phyloP scores from a whole-genome alignment of 2,329 filamentous ascomycete genomes.

The Teratosphaeria nubilosa region DNA sequence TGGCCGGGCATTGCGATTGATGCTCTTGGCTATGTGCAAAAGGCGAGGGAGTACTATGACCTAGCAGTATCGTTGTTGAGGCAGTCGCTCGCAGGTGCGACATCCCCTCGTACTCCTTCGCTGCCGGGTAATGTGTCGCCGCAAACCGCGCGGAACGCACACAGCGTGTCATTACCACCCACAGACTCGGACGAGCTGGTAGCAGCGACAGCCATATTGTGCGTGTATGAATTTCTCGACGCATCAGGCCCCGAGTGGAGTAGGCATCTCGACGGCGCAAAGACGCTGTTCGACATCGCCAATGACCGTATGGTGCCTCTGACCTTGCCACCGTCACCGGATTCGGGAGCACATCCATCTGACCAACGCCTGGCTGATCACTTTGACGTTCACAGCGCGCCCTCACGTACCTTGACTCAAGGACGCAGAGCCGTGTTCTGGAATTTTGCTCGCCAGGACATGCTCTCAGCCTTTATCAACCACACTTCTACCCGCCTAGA shows the following conservation, averaged over 20 bases:
- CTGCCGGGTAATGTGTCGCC: conserved; percentile 16
- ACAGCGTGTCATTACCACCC: conserved; percentile 20
- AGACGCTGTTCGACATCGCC: conserved; percentile 49
- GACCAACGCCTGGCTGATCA: conserved; percentile 3
- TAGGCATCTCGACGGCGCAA: conserved; percentile 55
- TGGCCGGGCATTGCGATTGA: conserved; percentile 33
- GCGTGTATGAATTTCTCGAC: conserved; percentile 59
- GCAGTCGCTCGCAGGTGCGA: conserved; percentile 22
- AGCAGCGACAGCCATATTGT: conserved; percentile 56
- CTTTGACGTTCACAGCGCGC: neutral
- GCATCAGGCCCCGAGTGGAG: conserved; percentile 54
- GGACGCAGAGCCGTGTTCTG: conserved; percentile 53
- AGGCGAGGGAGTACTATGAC: conserved; percentile 51
- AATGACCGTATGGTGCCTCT: conserved; percentile 40
- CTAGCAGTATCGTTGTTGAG: conserved; percentile 26
- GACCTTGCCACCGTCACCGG: conserved; percentile 32
- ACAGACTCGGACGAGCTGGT: conserved; percentile 50
- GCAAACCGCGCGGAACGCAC: conserved; percentile 10
- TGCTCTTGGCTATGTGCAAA: conserved; percentile 43
- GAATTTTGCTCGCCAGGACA: conserved; percentile 58
- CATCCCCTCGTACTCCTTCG: conserved; percentile 15
- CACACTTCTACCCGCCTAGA: conserved; percentile 51
- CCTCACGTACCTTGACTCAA: conserved; percentile 36
- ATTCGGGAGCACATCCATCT: conserved; percentile 14
- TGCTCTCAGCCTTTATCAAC: conserved; percentile 55